Evolutionary conservation across 139 green algal species (phyloP).

Genomic region (Haematococcus lacustris): DNA sequence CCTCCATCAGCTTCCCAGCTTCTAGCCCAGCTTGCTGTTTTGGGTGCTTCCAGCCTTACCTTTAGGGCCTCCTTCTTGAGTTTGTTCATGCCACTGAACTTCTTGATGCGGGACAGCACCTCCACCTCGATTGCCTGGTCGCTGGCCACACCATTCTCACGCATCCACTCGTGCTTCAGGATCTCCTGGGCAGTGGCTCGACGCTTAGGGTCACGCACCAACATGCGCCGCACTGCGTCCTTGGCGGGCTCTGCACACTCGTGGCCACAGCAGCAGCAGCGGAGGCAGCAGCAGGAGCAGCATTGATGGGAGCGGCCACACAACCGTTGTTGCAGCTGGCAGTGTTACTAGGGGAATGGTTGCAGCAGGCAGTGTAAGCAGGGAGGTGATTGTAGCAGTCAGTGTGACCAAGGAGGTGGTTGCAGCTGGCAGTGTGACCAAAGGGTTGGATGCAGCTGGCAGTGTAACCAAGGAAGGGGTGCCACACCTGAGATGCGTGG

Average conservation of each 20-base stretch:
- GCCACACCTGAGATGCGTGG: slow-evolving; percentile 53
- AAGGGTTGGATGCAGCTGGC: too few species aligned
- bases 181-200: slow-evolving; percentile 74
- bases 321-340: too few species aligned
- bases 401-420: too few species aligned
- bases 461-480: too few species aligned
- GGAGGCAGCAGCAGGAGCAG: too few species aligned
- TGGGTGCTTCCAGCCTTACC: slow-evolving; percentile 24
- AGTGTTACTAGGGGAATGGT: too few species aligned
- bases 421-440: too few species aligned
- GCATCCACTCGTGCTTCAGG: slow-evolving; percentile 89
- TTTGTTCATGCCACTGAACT: slow-evolving; percentile 90
- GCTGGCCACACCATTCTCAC: slow-evolving; percentile 64
- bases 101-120: slow-evolving; percentile 79
- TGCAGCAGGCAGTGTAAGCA: too few species aligned
- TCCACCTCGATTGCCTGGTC: slow-evolving; percentile 50
- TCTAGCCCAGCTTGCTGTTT: too few species aligned
- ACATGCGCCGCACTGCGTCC: slow-evolving; percentile 76
- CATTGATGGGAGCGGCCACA: too few species aligned
- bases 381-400: too few species aligned
- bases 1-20: too few species aligned
- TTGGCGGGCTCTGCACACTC: slow-evolving; percentile 51
- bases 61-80: slow-evolving; percentile 95
- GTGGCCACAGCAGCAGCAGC: background rate
- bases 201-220: slow-evolving; percentile 73